Conservation (phyloP, 2,329 filamentous ascomycete species). For the Sporothrix brunneoviolacea region DNA sequence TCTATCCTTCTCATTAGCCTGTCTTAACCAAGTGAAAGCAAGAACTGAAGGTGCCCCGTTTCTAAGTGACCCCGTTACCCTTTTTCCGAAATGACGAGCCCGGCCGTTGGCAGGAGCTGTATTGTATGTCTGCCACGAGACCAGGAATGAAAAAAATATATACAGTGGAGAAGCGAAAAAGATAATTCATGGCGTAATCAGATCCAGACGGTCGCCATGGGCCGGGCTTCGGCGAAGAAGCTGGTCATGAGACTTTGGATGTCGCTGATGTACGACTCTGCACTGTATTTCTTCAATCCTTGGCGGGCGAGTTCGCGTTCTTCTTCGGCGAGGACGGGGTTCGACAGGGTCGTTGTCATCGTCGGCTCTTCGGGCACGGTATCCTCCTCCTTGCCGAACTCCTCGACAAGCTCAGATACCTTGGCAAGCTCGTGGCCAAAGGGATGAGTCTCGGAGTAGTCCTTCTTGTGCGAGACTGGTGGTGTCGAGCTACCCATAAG, state of each 20-base stretch:
- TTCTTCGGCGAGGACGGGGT: constrained; percentile 57
- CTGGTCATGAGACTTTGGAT: constrained; percentile 62
- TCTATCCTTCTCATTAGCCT: no score
- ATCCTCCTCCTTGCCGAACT: constrained; percentile 60
- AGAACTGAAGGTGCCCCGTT: no score
- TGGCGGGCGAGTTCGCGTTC: constrained; percentile 60
- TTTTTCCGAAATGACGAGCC: constrained; percentile 3
- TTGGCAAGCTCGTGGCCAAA: constrained; percentile 88
- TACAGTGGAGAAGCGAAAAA: constrained; percentile 14
- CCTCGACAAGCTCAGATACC: constrained; percentile 87
- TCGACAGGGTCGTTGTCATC: not conserved
- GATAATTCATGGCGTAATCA: constrained; percentile 25
- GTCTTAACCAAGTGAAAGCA: no score
- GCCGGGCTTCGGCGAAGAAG: constrained; percentile 44
- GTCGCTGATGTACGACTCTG: constrained; percentile 77
- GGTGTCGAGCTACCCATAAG: constrained; percentile 20
- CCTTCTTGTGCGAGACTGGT: constrained; percentile 33
- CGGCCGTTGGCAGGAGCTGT: constrained; percentile 1
- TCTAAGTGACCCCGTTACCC: no score
- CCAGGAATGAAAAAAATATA: constrained; percentile 13
- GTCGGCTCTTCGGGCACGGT: constrained; percentile 6
- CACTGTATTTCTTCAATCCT: constrained; percentile 66
- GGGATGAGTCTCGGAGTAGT: constrained; percentile 50
- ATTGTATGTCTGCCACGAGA: no score
- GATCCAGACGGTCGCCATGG: constrained; percentile 41